Conservation (phyloP, 768 basidiomycete genomes). For the Daedaleopsis sinensis region DNA sequence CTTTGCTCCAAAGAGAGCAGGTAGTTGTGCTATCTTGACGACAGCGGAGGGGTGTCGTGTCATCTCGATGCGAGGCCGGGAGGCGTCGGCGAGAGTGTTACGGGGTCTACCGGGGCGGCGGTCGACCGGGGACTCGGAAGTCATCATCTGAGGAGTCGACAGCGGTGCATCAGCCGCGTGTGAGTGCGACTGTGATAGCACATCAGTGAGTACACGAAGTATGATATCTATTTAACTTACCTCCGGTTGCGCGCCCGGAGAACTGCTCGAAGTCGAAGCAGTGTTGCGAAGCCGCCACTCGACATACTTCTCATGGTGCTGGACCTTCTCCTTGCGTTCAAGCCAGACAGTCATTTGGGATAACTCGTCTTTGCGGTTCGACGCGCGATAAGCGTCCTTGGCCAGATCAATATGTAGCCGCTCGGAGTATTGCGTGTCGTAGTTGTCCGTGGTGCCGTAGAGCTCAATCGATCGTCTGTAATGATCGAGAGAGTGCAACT, state of each 20-base stretch:
- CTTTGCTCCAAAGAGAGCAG: not conserved
- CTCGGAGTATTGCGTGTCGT: constrained; percentile 28
- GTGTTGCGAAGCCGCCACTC: constrained; percentile 8
- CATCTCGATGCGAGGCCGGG: not conserved
- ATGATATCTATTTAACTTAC: too few relatives aligned
- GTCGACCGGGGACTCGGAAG: too few relatives aligned
- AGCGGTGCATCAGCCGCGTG: too few relatives aligned
- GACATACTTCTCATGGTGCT: constrained; percentile 12
- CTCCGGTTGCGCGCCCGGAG: too few relatives aligned
- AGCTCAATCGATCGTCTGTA: constrained; percentile 17
- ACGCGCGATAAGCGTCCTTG: constrained; percentile 34
- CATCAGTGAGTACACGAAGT: too few relatives aligned
- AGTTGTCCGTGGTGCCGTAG: constrained; percentile 26
- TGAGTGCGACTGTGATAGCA: too few relatives aligned
- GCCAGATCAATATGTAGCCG: constrained; percentile 47
- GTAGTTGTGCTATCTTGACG: not conserved
- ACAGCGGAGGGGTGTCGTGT: not conserved
- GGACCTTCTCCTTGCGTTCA: constrained; percentile 16
- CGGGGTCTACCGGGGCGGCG: too few relatives aligned
- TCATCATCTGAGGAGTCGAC: too few relatives aligned
- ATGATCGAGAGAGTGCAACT: constrained; percentile 27
- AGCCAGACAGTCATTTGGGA: constrained; percentile 23
- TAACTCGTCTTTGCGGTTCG: constrained; percentile 18
- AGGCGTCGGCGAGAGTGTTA: too few relatives aligned
- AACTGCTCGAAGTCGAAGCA: too few relatives aligned